Base-by-base conservation (phyloP, 345 rosid species). In the Moringa oleifera region DNA sequence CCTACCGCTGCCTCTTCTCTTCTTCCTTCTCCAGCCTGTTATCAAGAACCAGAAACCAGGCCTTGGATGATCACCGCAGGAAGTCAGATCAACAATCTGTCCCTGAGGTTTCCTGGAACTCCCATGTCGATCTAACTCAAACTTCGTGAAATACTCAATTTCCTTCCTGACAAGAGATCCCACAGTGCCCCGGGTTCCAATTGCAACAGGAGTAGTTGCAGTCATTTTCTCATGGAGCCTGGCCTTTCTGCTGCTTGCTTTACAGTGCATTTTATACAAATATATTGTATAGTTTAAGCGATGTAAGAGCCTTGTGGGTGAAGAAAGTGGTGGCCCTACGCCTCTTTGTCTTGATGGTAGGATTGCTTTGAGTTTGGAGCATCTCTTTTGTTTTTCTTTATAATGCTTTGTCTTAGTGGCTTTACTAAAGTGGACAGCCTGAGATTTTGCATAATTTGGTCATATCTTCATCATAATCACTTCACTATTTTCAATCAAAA, bases 141-240 rank as follows among this genome's bases (percentile, higher is more conserved):
- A 64, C 70, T 55, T 81, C 19, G 71, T 76, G 78, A 88, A 88
- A 62, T 80, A 80, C 51, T 91, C 94, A 20, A 91, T 87, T 60
- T 91, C 96, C 74, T 76, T 83, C 71, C 81, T 85, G 2, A 88
- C 77, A 37, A 88, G 87, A 11, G 94, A 83, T 70, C 94, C 98
- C 4, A 91, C 80, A 0, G 90, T 91, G 47, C 98, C 98, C 71
- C 81, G 70, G 9, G 94, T 86, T 55, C 97, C 97, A 31, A 88
- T 76, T 9, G 91, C 85, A 21, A 86, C 77, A 18, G 77, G 96
- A 75, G 87, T 61, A 45, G 75, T 55, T 68, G 77, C 76, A 15
- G 82, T 64, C 83, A 86, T 81, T 58, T 69, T 77, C 23, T 63
- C 63, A 10, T 63, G 70, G 55, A 51, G 25, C 0, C 20, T 63